These are phyloP conservation scores for Allantophomopsis cytisporea DNA, from an alignment of 2,329 filamentous ascomycete genomes.

Conservation along the genomic window DNA sequence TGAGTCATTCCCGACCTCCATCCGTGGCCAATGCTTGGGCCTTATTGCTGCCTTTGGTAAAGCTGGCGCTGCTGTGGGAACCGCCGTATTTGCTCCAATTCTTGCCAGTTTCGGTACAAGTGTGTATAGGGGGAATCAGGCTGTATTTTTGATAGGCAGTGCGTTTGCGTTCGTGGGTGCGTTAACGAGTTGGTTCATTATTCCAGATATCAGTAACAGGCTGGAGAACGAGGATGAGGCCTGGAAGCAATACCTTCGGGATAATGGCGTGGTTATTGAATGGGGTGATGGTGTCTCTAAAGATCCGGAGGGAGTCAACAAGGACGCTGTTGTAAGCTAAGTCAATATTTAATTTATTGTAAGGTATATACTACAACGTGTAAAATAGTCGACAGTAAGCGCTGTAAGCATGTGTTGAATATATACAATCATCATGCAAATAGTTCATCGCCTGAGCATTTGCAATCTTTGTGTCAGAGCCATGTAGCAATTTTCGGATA, in stretches of 20 bases:
- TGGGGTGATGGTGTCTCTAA: constrained; percentile 18
- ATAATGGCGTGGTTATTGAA: constrained; percentile 24
- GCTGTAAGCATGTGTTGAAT: too few relatives aligned
- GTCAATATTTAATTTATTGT: too few relatives aligned
- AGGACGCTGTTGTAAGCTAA: constrained; percentile 7
- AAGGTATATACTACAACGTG: too few relatives aligned
- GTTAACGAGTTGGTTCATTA: constrained; percentile 27
- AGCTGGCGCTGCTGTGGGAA: constrained; percentile 34
- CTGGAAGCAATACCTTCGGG: constrained; percentile 28
- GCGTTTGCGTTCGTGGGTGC: constrained; percentile 32
- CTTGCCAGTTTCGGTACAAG: constrained; percentile 26
- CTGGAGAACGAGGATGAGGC: constrained; percentile 28
- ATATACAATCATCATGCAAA: too few relatives aligned
- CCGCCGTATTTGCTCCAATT: constrained; percentile 35
- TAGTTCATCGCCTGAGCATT: too few relatives aligned
- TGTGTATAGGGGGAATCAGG: constrained; percentile 29
- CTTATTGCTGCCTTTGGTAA: constrained; percentile 32
- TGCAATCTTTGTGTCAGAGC: too few relatives aligned
- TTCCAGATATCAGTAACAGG: constrained; percentile 26
- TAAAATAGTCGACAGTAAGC: too few relatives aligned
- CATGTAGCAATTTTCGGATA: too few relatives aligned
- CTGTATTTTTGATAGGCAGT: constrained; percentile 34
- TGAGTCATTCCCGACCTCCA: constrained; percentile 34
- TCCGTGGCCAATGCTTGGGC: constrained; percentile 34
- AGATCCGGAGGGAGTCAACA: constrained; percentile 13